Base-by-base conservation (phyloP, 345 rosid species). In the Gossypioides kirkii region DNA sequence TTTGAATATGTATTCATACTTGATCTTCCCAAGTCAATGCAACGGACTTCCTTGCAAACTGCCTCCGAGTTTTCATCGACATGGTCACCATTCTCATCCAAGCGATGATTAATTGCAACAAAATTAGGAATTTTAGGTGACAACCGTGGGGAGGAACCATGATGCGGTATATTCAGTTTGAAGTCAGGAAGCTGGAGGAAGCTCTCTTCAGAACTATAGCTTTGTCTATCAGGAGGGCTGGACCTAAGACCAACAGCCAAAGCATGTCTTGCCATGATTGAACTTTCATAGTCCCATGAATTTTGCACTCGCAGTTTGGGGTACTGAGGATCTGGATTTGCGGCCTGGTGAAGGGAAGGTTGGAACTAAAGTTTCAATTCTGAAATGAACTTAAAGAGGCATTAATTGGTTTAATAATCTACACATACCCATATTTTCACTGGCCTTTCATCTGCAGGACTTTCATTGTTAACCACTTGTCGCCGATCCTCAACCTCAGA, bases 261-360 rank as follows among this genome's bases (percentile, higher is more conserved):
- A 64, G 72, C 61, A 42, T 82, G 82, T 69, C 81, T 76, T 68
- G 73, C 72, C 43, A 86, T 79, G 70, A 79, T 68, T 20, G 82
- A 77, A 66, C 61, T 77, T 45, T 80, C 89, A 69, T 82, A 83
- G 70, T 82, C 91, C 88, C 89, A 88, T 47, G 97, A 87, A 61
- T 74, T 80, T 52, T 86, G 81, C 77, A 95, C 84, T 28, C 86
- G 86, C 74, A 95, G 76, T 78, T 85, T 88, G 25, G 97, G 98
- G 80, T 92, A 91, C 67, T 81, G 61, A 22, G 61, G 5, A 43
- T 83, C 83, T 67, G 79, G 74, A 66, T 67, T 73, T 69, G 28
- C 38, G 38, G 38, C 87, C 98, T 86, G 88, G 28, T 82, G 32
- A 70, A 47, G 78, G 66, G 41, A 18, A 46, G 68, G 42, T 17